Base-by-base conservation (phyloP, 805 yeast species). In the Zygosaccharomyces bailii region DNA sequence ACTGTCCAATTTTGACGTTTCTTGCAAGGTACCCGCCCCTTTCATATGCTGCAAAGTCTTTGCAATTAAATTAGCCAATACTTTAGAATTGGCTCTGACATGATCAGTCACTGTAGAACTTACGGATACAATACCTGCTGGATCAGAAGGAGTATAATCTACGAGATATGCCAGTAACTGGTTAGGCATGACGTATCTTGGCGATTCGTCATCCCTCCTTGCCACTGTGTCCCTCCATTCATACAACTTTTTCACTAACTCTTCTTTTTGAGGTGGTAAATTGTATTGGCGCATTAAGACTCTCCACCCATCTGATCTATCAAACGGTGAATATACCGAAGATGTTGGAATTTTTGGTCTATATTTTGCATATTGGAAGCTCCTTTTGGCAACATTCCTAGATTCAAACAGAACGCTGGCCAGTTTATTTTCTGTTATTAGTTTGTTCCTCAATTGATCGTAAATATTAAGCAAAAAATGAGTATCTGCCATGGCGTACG, bases 401-500 rank as follows among this genome's bases (percentile, higher is more conserved):
- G 96, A 87, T 35, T 81, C 84, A 46, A 72, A 73, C 14, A 91
- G 68, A 1, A 87, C 96, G 13, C 70, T 69, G n/a, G 76, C 76
- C 56, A 82, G 50, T 50, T 74, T 74, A 33, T 74, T 70, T 32
- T 67, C 60, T 20, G 74, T 74, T 2, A 84, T 56, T 11, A 91
- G 69, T 56, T 73, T 72, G 52, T 82, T 82, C 49, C 79, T 80
- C 64, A 93, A 65, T 50, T 77, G 77, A 57, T 88, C 91, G 65
- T 74, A 93, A 11, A 93, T 84, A 62, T 84, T 78, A 29, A 93
- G 71, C 41, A 93, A 67, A 57, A 89, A 93, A 65, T 93, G 99
- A 0, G 99, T 93, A 65, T 93, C 99, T 0, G 96, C 85, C 51
- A 96, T 76, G 0, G 99, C 99, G 63, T 93, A 93, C 11, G 83